A percentile compares a stretch with the other conserved stretches of the same genome.
Conservation (phyloP, 139 green algal genomes). For the Volvox reticuliferus region DNA sequence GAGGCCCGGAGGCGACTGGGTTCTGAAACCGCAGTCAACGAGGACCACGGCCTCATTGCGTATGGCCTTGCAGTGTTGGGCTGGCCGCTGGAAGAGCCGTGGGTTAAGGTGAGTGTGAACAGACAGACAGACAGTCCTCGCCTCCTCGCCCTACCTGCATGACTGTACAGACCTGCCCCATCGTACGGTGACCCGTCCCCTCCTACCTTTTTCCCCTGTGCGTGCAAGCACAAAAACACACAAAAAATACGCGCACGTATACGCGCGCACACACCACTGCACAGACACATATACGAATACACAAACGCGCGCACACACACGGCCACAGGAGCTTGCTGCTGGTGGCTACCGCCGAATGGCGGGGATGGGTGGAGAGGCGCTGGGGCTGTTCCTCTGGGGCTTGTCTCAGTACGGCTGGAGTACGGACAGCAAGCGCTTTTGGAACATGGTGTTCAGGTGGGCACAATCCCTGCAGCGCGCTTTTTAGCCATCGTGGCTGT, state of each 20-base stretch:
- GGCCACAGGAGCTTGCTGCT: not conserved
- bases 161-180: not conserved
- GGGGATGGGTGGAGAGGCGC: constrained; percentile 46
- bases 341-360: constrained; percentile 32
- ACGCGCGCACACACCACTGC: too few species aligned
- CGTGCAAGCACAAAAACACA: not conserved
- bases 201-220: not conserved
- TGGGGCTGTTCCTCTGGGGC: constrained; percentile 57
- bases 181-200: not conserved
- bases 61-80: constrained; percentile 57
- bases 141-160: too few species aligned
- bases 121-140: too few species aligned
- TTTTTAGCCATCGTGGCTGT: too few species aligned
- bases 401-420: constrained; percentile 50
- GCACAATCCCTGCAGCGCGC: not conserved
- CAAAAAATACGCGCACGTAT: too few species aligned
- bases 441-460: constrained; percentile 37
- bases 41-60: constrained; percentile 54
- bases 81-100: constrained; percentile 46
- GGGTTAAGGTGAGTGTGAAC: not conserved
- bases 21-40: constrained; percentile 43
- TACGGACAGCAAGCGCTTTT: constrained; percentile 36
- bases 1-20: constrained; percentile 24
- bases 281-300: too few species aligned
- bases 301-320: too few species aligned